A percentile compares a stretch with the other conserved stretches of the same genome.
Evolutionary conservation across 495 filamentous ascomycete genomes (phyloP).

Genomic region (Extremus antarcticus): DNA sequence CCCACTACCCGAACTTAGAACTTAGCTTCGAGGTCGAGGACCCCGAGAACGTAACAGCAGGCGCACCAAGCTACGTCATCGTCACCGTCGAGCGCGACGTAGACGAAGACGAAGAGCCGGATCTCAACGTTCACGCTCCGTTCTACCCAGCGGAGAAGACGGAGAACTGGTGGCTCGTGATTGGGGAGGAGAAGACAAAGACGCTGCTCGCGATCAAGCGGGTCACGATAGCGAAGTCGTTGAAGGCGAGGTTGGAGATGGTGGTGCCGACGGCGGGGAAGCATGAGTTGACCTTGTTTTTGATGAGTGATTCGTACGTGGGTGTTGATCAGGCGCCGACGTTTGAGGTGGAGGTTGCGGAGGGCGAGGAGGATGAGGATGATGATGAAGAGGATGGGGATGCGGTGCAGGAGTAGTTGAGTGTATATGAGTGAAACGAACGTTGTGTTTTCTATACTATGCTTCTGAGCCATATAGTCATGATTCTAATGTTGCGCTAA

Average conservation of each 20-base stretch:
- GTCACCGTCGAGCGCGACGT: slow-evolving; percentile 80
- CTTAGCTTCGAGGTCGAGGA: slow-evolving; percentile 81
- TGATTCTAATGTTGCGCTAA: too few relatives aligned
- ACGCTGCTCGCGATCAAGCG: slow-evolving; percentile 86
- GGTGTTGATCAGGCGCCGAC: slow-evolving; percentile 93
- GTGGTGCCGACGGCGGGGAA: slow-evolving; percentile 74
- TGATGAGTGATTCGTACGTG: slow-evolving; percentile 97
- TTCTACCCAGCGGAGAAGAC: slow-evolving; percentile 90
- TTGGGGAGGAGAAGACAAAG: slow-evolving; percentile 77
- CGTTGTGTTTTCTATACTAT: too few relatives aligned
- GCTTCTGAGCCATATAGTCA: too few relatives aligned
- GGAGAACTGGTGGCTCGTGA: slow-evolving; percentile 97
- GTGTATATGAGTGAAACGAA: too few relatives aligned
- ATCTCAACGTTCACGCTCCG: slow-evolving; percentile 83
- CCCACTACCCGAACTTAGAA: slow-evolving; percentile 88
- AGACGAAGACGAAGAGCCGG: slow-evolving; percentile 57
- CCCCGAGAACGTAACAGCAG: slow-evolving; percentile 63
- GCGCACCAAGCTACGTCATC: slow-evolving; percentile 71
- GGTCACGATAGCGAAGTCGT: slow-evolving; percentile 67
- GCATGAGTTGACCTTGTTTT: slow-evolving; percentile 78
- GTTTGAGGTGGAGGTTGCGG: slow-evolving; percentile 73
- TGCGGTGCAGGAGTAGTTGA: not conserved
- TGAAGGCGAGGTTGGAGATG: slow-evolving; percentile 77
- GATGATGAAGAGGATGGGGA: slow-evolving; percentile 73
- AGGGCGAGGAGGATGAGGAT: slow-evolving; percentile 92